A percentile compares a stretch with the other conserved stretches of the same genome.
Conservation (phyloP, 1,284 basidiomycete genomes). For the Papiliotrema flavescens region DNA sequence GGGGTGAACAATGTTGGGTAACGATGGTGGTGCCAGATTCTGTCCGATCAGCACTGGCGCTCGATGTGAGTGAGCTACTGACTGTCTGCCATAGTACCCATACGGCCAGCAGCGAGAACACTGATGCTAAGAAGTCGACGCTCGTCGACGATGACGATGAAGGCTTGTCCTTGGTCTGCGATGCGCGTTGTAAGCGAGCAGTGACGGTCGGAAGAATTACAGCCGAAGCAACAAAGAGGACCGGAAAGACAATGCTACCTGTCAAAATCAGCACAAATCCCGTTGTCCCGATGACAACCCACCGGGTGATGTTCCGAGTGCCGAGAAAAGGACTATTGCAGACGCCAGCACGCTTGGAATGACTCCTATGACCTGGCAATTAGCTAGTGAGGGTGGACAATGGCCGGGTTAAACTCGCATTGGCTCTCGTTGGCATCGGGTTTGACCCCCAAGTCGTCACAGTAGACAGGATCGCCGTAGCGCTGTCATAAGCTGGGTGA, state of each 20-base stretch:
- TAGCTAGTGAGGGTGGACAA: no score
- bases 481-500: no score
- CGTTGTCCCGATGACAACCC: not conserved
- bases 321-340: not conserved
- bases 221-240: not conserved
- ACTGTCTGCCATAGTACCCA: not conserved
- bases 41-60: not conserved
- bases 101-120: not conserved
- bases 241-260: not conserved
- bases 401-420: no score
- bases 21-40: not conserved
- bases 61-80: not conserved
- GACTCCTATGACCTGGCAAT: no score
- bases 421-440: no score
- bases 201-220: not conserved
- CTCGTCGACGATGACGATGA: not conserved
- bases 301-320: not conserved
- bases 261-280: not conserved
- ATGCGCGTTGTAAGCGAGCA: not conserved
- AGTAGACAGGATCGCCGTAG: no score
- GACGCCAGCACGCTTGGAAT: not conserved
- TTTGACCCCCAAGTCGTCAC: no score
- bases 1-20: not conserved
- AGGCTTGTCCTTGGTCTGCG: conserved; percentile 1
- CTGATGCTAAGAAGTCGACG: not conserved